Evolutionary conservation across 2,329 filamentous ascomycete genomes (phyloP), one percentile per base, ranked within the genome.

Genomic region (Chrysoporthe deuterocubensis): DNA sequence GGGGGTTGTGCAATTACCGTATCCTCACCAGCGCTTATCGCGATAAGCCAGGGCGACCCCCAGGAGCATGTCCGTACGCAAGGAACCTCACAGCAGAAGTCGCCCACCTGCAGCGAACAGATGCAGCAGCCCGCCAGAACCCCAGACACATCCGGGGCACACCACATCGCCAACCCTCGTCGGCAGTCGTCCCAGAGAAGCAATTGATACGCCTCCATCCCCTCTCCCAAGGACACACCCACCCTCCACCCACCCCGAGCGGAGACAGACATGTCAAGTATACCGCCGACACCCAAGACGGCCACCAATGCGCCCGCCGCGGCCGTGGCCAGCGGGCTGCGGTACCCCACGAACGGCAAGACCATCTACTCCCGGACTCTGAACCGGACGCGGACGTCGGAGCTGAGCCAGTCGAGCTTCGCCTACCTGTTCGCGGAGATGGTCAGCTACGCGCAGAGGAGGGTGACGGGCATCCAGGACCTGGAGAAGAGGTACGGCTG

Each of bases 321-420:
- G 43, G 67, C 63, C 62, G 34, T 64, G 40, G 42, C 21, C 58
- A 68, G 63, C 58, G 90, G 92, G 37, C 89, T 99, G 70, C 92
- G 94, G 73, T 93, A 96, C 76, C 95, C 96, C 60, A 92, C 92
- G 67, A 97, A 90, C 79, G 93, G 94, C 82, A 98, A 98, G 83
- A 97, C 94, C 72, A 98, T 99, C 82, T 99, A 98, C 84, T 94
- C 97, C 84, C 89, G 96, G 66, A 94, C 97, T 70, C 85, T 98
- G 70, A 97, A 97, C 81, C 92, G 96, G 71, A 91, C 90, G 74
- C 92, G 93, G 78, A 93, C 92, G 74, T 88, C 92, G 68, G 95
- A 98, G 83, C 88, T 96, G 72, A 97, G 94, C 79, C 92, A 96
- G 77, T 89, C 96, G 13, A 94, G 93, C 80, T 98, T 99, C 81